Base-by-base conservation (phyloP, 1,139 yeast species). In the Kurtzmaniella quercitrusa region DNA sequence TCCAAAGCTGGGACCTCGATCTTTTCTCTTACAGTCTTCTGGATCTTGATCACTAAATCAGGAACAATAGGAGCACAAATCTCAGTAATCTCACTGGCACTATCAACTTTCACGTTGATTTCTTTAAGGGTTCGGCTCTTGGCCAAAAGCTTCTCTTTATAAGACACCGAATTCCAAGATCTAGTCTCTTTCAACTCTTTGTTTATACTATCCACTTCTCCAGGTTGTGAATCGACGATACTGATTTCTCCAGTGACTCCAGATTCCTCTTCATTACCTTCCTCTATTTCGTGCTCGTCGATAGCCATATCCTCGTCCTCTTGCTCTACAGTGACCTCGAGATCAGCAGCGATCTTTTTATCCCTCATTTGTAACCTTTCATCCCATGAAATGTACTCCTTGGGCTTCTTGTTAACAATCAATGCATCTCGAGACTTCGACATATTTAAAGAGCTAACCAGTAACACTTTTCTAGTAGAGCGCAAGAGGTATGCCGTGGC, bases 401-500 rank as follows among this genome's bases (percentile, higher is more conserved):
- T 63, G 9, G 62, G 62, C 39, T 56, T 61, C 43, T 60, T 63
- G 1, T 71, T 68, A 38, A 62, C 48, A 10, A 71, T 63, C 16
- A 72, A 57, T 39, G 70, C 75, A 36, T 72, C 77, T 45, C 68
- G 68, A 1, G 76, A 63, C 47, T 68, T 70, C 11, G 63, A 52
- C 29, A 68, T 53, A 43, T 70, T 66, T 12, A 65, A 55, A 48
- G 66, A 70, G 43, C 73, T 63, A 14, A 71, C 68, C 18, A 65
- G 63, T 3, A 79, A 72, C 0, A 71, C 69, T 53, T 81, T 81
- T 51, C 85, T 66, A 0, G 82, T 76, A 4, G 83, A 75, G 49
- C 86, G 67, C 51, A 78, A 68, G 41, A 81, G 64, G 51, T 77
- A 78, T 0, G 82, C 70, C 5, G 81, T 77, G 15, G 80, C 79